Base-by-base conservation (phyloP, 768 basidiomycete species). In the Tricholoma furcatifolium region DNA sequence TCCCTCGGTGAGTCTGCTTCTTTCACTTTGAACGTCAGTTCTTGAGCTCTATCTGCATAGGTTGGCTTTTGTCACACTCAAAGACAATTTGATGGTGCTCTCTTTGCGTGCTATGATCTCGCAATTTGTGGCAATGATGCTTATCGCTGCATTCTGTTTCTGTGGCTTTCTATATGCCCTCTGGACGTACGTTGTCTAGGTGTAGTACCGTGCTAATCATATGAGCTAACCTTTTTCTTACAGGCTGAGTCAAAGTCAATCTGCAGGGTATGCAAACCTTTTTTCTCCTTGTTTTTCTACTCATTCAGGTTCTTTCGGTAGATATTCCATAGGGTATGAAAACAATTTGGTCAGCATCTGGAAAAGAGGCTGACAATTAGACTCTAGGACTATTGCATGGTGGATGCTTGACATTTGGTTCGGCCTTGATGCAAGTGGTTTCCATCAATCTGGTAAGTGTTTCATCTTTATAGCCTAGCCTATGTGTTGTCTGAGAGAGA, bases 361-460 rank as follows among this genome's bases (percentile, higher is more conserved):
- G 3, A 30, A 27, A 35, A 12, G 2, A 7, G 11, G 5, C 23
- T 43, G 54, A 36, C 34, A 46, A 42, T 38, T 24, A 11, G 47
- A 43, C 51, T 36, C 41, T 34, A 69, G 68, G 6, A 59, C 60
- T n/a, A 91, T 95, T 49, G 84, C 87, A 0, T 97, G 93, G 93
- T 96, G 93, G 92, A 91, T 97, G 85, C 77, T 95, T 20, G 91
- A 95, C 63, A 68, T 94, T 9, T 92, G 83, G 82, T 98, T 98
- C 63, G 96, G 96, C n/a, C 78, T 98, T 6, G 96, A 98, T 68
- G 92, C 93, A 0, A 83, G 77, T 43, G 95, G 95, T 4, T 97
- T 98, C 62, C 82, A 91, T 58, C 76, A 75, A 62, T 83, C 94
- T 20, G 79, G 93, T 92, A 53, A 62, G 88, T 80, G 21, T 21